Conservation (phyloP, 2,329 filamentous ascomycete genomes). For the Macrophomina pseudophaseolina region DNA sequence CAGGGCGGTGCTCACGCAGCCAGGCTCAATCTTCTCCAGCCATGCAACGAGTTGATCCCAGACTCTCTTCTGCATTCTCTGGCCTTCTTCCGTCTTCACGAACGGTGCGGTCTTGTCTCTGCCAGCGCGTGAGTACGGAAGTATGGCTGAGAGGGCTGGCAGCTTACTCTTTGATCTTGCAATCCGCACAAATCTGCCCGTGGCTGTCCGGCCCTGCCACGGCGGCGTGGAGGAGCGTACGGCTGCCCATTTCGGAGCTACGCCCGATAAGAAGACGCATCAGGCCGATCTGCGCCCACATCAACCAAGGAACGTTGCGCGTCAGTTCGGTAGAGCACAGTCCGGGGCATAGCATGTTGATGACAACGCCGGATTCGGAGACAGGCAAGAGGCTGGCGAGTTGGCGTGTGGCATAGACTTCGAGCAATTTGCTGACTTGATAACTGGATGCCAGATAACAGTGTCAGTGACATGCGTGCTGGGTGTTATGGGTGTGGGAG, state of each 20-base stretch:
- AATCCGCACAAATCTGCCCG: conserved; percentile 34
- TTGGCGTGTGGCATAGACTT: conserved; percentile 35
- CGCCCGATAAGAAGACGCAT: conserved; percentile 29
- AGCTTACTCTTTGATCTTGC: conserved; percentile 31
- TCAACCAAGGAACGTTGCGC: conserved; percentile 29
- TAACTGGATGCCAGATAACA: conserved; percentile 25
- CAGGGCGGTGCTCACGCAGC: conserved; percentile 15
- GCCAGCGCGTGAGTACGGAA: background rate
- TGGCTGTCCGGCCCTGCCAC: conserved; percentile 31
- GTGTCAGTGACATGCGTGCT: background rate
- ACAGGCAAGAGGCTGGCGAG: conserved; percentile 33
- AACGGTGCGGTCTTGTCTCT: conserved; percentile 22
- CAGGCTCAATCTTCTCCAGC: conserved; percentile 32
- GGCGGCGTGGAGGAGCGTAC: conserved; percentile 33
- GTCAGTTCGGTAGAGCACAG: conserved; percentile 38
- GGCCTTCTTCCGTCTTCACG: conserved; percentile 15
- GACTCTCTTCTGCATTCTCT: conserved; percentile 28
- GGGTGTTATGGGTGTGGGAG: background rate
- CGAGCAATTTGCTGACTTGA: conserved; percentile 40
- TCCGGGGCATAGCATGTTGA: conserved; percentile 43
- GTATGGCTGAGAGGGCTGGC: background rate
- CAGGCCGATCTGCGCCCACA: background rate
- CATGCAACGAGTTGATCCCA: conserved; percentile 30
- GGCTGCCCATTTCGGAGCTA: conserved; percentile 33
- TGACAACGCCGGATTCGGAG: conserved; percentile 35